phyloP scores from a whole-genome alignment of 2,329 filamentous ascomycete genomes.

The Aspergillus sp. region DNA sequence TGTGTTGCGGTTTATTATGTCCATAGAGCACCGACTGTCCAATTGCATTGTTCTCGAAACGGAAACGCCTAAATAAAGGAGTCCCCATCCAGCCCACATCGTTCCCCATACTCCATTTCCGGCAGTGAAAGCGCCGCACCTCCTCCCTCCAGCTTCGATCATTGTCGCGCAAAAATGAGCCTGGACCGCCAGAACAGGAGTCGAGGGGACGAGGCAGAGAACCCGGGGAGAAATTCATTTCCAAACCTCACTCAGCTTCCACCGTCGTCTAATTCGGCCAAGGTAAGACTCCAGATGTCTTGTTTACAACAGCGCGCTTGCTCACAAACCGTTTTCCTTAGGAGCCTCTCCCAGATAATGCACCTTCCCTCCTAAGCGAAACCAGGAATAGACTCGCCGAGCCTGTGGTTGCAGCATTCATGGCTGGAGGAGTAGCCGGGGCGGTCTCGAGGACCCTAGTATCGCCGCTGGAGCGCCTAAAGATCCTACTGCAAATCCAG shows the following conservation, averaged over 20 bases:
- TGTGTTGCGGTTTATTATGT: not conserved
- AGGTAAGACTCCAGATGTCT: conserved; percentile 12
- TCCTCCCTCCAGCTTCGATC: too few species aligned
- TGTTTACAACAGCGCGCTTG: not conserved
- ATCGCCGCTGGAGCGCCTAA: conserved; percentile 86
- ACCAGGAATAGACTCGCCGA: conserved; percentile 53
- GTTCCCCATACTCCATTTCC: not conserved
- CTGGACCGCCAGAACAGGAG: conserved; percentile 23
- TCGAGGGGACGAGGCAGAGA: conserved; percentile 12
- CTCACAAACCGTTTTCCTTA: conserved; percentile 6
- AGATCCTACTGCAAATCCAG: conserved; percentile 97
- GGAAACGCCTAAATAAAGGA: not conserved
- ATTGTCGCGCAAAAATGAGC: conserved; percentile 29
- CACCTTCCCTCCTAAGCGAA: conserved; percentile 14
- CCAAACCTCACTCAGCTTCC: conserved; percentile 14
- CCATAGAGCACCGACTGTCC: not conserved
- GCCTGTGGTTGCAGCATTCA: conserved; percentile 82
- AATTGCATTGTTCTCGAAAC: not conserved
- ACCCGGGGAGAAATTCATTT: conserved; percentile 10
- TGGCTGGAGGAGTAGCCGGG: conserved; percentile 86
- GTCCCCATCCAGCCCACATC: not conserved
- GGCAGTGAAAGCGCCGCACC: not conserved
- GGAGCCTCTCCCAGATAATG: conserved; percentile 10
- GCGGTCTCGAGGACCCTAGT: conserved; percentile 97
- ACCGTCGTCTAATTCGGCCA: conserved; percentile 9